These are phyloP conservation scores for Pichia californica DNA, from an alignment of 805 yeast species.

Conservation along the genomic window DNA sequence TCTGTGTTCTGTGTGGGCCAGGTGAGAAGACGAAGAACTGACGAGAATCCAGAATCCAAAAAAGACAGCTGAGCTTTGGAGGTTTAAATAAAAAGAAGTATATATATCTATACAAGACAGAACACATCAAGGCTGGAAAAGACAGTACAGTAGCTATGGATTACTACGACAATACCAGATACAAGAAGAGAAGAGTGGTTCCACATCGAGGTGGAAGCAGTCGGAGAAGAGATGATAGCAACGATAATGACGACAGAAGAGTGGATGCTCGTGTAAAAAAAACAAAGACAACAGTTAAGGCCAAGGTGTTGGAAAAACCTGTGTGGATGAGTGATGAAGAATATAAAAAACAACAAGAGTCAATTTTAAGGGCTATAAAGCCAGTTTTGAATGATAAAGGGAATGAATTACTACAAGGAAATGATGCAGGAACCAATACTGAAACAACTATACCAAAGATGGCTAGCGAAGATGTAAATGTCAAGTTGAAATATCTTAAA, in stretches of 20 bases:
- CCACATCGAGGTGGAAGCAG: constrained; percentile 12
- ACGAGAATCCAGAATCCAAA: too few relatives aligned
- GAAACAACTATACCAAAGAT: constrained; percentile 6
- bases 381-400: background rate
- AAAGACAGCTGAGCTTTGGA: too few relatives aligned
- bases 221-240: constrained; percentile 14
- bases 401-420: background rate
- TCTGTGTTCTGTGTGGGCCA: too few relatives aligned
- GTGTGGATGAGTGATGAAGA: constrained; percentile 31
- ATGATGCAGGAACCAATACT: constrained; percentile 5
- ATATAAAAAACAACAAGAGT: constrained; percentile 17
- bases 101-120: too few relatives aligned
- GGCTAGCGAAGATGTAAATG: constrained; percentile 17
- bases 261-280: too few relatives aligned
- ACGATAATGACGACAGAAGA: background rate
- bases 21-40: too few relatives aligned
- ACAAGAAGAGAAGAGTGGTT: constrained; percentile 18
- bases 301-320: constrained; percentile 19
- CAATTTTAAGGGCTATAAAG: constrained; percentile 12
- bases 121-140: too few relatives aligned
- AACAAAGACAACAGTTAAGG: background rate
- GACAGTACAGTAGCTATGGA: too few relatives aligned
- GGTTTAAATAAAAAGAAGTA: too few relatives aligned
- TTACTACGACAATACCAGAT: background rate
- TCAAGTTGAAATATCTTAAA: constrained; percentile 22